Base-by-base conservation (phyloP, 1,139 yeast species). In the Pichia sp. region DNA sequence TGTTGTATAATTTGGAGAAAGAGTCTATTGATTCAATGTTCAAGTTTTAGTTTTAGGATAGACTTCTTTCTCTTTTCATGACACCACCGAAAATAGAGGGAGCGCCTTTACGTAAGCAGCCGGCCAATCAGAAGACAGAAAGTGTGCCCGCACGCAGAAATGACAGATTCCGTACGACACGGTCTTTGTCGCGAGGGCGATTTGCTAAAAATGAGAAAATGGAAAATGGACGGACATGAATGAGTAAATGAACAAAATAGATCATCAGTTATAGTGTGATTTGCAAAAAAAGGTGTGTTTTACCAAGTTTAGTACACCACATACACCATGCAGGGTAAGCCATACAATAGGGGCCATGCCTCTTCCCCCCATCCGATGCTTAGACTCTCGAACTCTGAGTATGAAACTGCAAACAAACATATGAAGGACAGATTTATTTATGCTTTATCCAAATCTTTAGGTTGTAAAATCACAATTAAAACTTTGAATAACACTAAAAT, bases 401-500 rank as follows among this genome's bases (percentile, higher is more conserved):
- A 62, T 54, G 64, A 57, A 39, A 48, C 52, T 25, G 59, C 59
- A 3, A 50, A 56, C 25, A 59, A 56, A 43, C 65, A 63, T 42
- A 64, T 64, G 68, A 61, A 64, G 51, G 70, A 70, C 48, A 59
- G 69, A 45, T 59, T 71, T 40, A 42, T 68, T 36, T 65, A 57
- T 44, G 65, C 68, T 29, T 59, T 71, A 29, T 62, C 73, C 12
- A 68, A 67, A 48, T 62, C 78, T 9, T 56, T 71, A 26, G 79
- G 95, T 16, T 71, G 74, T 37, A 68, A 67, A 30, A 79, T 78
- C 24, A 70, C 70, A 22, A 83, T 79, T 15, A 46, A 50, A 16
- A 43, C 49, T 18, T 18, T 18, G 7, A 32, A 15, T 12, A 40
- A 32, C 9, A 18, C 30, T 13, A 68, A 75, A 38, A 76, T 78